phyloP scores from a whole-genome alignment of 2,329 filamentous ascomycete species.

The Xylariales sp. region DNA sequence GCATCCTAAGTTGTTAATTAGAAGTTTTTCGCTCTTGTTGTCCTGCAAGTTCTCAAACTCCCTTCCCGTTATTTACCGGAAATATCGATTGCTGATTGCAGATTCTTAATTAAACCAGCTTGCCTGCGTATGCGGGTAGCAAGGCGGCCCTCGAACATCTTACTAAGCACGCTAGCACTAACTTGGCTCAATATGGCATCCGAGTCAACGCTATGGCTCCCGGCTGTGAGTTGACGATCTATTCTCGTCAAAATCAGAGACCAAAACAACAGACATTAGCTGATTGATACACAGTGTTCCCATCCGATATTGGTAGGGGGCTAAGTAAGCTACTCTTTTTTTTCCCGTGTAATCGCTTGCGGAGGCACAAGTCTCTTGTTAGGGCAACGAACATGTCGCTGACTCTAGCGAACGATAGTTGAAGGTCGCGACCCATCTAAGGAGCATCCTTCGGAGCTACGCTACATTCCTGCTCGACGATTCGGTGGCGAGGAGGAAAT shows the following conservation, averaged over 20 bases:
- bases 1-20: background rate
- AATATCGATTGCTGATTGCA: too few relatives aligned
- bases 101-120: too few relatives aligned
- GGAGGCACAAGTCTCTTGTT: too few relatives aligned
- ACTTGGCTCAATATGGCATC: constrained; percentile 43
- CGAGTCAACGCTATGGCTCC: constrained; percentile 49
- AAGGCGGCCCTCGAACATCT: constrained; percentile 48
- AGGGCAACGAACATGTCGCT: too few relatives aligned
- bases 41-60: too few relatives aligned
- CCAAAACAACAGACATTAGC: background rate
- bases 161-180: constrained; percentile 47
- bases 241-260: too few relatives aligned
- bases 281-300: constrained; percentile 42
- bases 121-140: constrained; percentile 43
- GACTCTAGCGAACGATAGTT: constrained; percentile 4
- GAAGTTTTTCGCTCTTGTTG: too few relatives aligned
- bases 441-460: constrained; percentile 37
- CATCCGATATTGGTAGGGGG: constrained; percentile 40
- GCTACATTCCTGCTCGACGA: constrained; percentile 45
- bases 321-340: constrained; percentile 21
- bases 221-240: constrained; percentile 43
- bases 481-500: constrained; percentile 49
- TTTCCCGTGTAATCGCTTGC: too few relatives aligned
- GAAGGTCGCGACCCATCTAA: constrained; percentile 41
- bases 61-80: background rate